phyloP scores from a whole-genome alignment of 2,329 filamentous ascomycete genomes.

The Neobulgaria alba region DNA sequence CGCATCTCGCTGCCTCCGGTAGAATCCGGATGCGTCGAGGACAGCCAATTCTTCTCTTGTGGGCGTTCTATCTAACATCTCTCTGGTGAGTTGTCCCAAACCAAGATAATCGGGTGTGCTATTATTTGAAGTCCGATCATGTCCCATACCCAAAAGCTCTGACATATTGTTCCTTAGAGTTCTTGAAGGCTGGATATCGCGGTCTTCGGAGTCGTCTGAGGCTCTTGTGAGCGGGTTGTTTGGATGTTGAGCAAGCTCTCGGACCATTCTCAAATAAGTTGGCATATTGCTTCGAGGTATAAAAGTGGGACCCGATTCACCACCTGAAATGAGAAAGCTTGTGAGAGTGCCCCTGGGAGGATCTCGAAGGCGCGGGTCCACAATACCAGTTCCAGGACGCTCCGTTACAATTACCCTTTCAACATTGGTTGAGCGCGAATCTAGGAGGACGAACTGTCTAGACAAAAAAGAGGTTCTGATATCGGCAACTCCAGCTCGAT shows the following conservation, averaged over 20 bases:
- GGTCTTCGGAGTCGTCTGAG: too few relatives aligned
- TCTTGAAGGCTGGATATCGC: too few relatives aligned
- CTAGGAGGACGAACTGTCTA: slow-evolving; percentile 60
- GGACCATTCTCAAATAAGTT: too few relatives aligned
- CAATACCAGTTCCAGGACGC: slow-evolving; percentile 13
- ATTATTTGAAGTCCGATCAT: too few relatives aligned
- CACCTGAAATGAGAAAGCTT: too few relatives aligned
- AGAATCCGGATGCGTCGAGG: slow-evolving; percentile 46
- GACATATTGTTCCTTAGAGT: too few relatives aligned
- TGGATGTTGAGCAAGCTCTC: too few relatives aligned
- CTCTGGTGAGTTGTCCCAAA: slow-evolving; percentile 17
- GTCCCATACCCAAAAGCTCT: too few relatives aligned
- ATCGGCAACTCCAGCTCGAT: slow-evolving; percentile 66
- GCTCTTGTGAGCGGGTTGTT: too few relatives aligned
- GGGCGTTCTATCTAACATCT: slow-evolving; percentile 37
- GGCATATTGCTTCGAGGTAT: too few relatives aligned
- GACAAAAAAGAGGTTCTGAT: slow-evolving; percentile 56
- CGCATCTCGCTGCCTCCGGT: slow-evolving; percentile 36
- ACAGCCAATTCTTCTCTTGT: slow-evolving; percentile 46
- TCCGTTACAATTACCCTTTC: slow-evolving; percentile 23
- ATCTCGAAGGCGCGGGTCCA: slow-evolving; percentile 23
- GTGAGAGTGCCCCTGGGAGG: too few relatives aligned
- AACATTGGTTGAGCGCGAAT: slow-evolving; percentile 45
- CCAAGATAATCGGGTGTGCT: slow-evolving; percentile 26
- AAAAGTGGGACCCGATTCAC: too few relatives aligned